Base-by-base conservation (phyloP, 2,329 filamentous ascomycete genomes). In the Drechslerella stenobrocha region DNA sequence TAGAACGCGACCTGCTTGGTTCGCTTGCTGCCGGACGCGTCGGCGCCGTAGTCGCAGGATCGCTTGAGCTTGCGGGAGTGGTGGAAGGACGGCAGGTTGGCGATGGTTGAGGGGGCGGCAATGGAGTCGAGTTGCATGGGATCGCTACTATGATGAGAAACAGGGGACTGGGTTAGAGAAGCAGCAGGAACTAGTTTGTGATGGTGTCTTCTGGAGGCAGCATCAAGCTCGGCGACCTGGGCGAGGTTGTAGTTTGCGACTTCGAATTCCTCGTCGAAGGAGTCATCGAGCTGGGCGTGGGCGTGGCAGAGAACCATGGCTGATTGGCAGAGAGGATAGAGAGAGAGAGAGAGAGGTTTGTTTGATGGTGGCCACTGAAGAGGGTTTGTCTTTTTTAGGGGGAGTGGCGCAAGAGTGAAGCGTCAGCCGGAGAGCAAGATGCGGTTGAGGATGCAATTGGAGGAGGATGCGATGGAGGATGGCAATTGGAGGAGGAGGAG, bases 241-340 rank as follows among this genome's bases (percentile, higher is more conserved):
- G 63, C 63, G 44, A 67, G 55, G 42, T 67, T 67, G 18, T 67
- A 67, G 63, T 67, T 67, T 52, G 63, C 63, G 47, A 67, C 63
- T 34, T 67, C 63, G 45, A 50, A 60, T 46, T 67, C 63, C 50
- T 67, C 63, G 28, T 67, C 63, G 30, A 67, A 67, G 44, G 63
- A 67, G 50, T 67, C 63, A 55, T 67, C 63, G 55, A 67, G 63
- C 55, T 67, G 63, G 63, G 55, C 55, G 55, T 67, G 63, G 35
- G 63, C 63, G 51, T 59, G 47, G 55, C 63, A 67, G 63, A 67
- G 55, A 24, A 67, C 55, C 55, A 67, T 67, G 51, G n/a, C n/a
- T n/a, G n/a, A n/a, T 59, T 67, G 46, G 48, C 28, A 22, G 40
- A 44, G 51, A 11, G 53, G 50, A 50, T 32, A 45, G 28, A 32